phyloP scores from a whole-genome alignment of 2,329 filamentous ascomycete genomes.

The Alternaria ventricosa region DNA sequence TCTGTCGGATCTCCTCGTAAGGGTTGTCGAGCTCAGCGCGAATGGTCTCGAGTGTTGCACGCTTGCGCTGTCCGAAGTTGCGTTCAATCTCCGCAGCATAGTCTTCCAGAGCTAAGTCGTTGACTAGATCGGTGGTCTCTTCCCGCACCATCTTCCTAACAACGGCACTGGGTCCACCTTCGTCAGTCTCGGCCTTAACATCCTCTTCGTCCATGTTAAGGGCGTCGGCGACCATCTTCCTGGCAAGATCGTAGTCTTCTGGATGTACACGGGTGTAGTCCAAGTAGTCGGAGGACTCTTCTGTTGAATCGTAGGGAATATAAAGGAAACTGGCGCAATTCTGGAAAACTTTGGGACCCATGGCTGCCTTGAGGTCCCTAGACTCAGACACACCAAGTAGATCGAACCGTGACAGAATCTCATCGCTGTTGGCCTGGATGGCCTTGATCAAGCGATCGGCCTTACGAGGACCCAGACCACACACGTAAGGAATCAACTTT shows the following conservation, averaged over 20 bases:
- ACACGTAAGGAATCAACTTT: conserved; percentile 87
- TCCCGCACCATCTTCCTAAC: conserved; percentile 95
- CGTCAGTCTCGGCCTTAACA: conserved; percentile 90
- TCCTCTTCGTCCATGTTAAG: conserved; percentile 97
- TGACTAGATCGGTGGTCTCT: conserved; percentile 91
- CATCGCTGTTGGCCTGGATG: conserved; percentile 88
- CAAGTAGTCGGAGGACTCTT: conserved; percentile 83
- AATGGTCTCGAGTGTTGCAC: conserved; percentile 94
- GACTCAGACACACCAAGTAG: conserved; percentile 83
- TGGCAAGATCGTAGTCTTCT: conserved; percentile 96
- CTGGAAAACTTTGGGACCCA: conserved; percentile 90
- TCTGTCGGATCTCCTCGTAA: conserved; percentile 90
- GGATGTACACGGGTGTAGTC: conserved; percentile 98
- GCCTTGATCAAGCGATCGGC: conserved; percentile 84
- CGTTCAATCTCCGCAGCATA: conserved; percentile 94
- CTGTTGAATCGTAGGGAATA: conserved; percentile 84
- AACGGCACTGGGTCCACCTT: conserved; percentile 87
- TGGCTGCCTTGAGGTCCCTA: conserved; percentile 52
- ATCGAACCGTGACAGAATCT: conserved; percentile 82
- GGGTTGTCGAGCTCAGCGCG: conserved; percentile 89
- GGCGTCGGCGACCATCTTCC: conserved; percentile 98
- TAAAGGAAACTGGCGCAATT: conserved; percentile 97
- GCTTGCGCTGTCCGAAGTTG: conserved; percentile 92
- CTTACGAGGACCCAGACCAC: conserved; percentile 90
- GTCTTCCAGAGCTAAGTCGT: conserved; percentile 93